Evolutionary conservation across 2,329 filamentous ascomycete genomes (phyloP), one percentile per base, ranked within the genome.

Genomic region (Chaetomium sp.): DNA sequence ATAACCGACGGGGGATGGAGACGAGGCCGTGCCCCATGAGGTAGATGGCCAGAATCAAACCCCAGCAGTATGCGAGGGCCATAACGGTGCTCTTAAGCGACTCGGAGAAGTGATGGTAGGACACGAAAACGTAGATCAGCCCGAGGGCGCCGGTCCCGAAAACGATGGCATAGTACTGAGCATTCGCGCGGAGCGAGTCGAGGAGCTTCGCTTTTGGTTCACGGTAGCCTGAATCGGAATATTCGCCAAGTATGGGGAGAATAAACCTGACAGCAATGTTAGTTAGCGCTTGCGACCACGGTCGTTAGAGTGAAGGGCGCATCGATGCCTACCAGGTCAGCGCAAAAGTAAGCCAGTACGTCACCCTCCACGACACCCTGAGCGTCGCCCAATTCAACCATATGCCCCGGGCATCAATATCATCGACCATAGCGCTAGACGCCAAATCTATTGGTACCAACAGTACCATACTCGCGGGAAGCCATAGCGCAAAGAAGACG

Each of bases 1-100:
- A 87, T 12, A 99, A 76, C 40, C 82, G 82, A 61, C 92, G 80
- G 0, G 94, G 94, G 55, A 99, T 88, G 1, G 91, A 88, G 36
- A 99, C 94, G 33, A 99, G 78, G 6, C 94, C 94, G 70, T 99
- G 94, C 6, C 94, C 94, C 92, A 99, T 97, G 42, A 99, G 79
- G 67, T 96, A 97, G 59, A 99, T 96, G 46, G 91, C 94, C 52
- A 97, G 78, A 4, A 92, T 79, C 64, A 99, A 74, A 65, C 91
- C 91, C 88, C 91, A 97, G 58, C 90, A 89, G 71, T 99, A 99
- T 40, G 92, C 89, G 57, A 97, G 76, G 11, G 94, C 92, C 89
- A 99, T 96, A 61, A 95, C 79, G 42, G 95, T 76, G 38, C 82
- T 86, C 74, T 95, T 96, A 63, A 97, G 78, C 0, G 86, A 87